Evolutionary conservation across 306 rosid species (phyloP), one percentile per base, ranked within the genome.

Genomic region (Lithocarpus polystachyus): DNA sequence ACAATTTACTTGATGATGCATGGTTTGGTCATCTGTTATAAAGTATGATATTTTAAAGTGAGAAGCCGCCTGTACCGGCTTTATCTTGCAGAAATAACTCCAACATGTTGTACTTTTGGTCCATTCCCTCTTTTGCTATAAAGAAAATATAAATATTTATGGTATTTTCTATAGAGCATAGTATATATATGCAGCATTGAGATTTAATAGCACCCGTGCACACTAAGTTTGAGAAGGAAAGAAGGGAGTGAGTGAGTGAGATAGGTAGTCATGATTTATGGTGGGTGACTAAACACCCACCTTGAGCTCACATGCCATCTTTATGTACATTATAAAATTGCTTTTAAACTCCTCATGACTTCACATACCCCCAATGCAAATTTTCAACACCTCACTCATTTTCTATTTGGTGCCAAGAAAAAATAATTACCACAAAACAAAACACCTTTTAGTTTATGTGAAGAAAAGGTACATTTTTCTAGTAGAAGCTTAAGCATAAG

Each of bases 271-370:
- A 86, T 88, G 98, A 89, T 89, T 87, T 85, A 85, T 90, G 93
- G 95, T 91, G 85, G 95, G 92, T 91, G 98, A 93, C 98, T 91
- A 89, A 91, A 93, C 97, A 91, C 92, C 95, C 93, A 89, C 95
- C 94, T 93, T 84, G 52, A 69, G 53, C 83, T 75, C 89, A 84
- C 91, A 89, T 90, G 90, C 87, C 83, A 71, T 88, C 85, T 84
- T 89, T 87, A 72, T 82, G 81, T 83, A 74, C 85, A 74, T 83
- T 81, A 81, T 77, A 83, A 82, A 87, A 84, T 75, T 79, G 73
- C 87, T 67, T 82, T 83, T 81, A 73, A 67, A 74, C 74, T 73
- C 85, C 29, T 73, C 79, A 55, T 85, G 56, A 70, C 89, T 85
- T 88, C 68, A 64, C 60, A 57, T 82, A 82, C 17, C 80, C 87